Conservation (phyloP, 768 basidiomycete genomes). For the Exsudoporus frostii region DNA sequence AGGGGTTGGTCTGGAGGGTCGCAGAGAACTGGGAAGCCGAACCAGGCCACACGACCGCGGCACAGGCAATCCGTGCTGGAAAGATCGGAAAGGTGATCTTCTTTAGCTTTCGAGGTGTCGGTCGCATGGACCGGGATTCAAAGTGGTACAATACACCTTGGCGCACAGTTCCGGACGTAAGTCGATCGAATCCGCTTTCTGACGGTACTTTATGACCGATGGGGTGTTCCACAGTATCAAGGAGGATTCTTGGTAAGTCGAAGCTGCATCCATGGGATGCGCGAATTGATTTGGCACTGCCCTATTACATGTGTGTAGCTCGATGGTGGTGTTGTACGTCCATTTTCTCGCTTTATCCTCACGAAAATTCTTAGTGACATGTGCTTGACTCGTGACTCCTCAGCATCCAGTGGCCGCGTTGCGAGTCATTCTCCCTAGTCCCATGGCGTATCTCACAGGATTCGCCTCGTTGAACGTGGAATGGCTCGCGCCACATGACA, state of each 20-base stretch:
- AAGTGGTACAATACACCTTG: conserved; percentile 84
- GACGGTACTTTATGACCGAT: not conserved
- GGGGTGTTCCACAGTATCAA: conserved; percentile 50
- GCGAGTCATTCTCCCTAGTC: conserved; percentile 53
- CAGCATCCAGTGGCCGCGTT: conserved; percentile 69
- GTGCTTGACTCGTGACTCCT: not conserved
- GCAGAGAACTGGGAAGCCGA: conserved; percentile 78
- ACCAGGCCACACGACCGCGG: conserved; percentile 46
- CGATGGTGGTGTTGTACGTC: conserved; percentile 73
- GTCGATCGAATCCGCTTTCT: conserved; percentile 24
- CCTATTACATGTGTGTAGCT: conserved; percentile 41
- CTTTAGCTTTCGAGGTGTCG: conserved; percentile 57
- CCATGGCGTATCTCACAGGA: conserved; percentile 55
- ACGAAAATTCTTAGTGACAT: not conserved
- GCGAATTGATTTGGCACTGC: not conserved
- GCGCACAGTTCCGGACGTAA: conserved; percentile 77
- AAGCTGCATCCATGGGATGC: not conserved
- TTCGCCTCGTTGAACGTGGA: conserved; percentile 67
- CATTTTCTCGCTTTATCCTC: not conserved
- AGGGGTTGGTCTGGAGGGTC: conserved; percentile 74
- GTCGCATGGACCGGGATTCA: conserved; percentile 54
- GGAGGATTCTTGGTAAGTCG: conserved; percentile 75
- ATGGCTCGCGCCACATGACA: conserved; percentile 77
- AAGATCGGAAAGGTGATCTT: conserved; percentile 70
- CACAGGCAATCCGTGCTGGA: conserved; percentile 48